Percentiles rank a stretch among this genome's conserved stretches.
Conservation (phyloP, 2,329 filamentous ascomycete species). For the Pseudogymnoascus sp. region DNA sequence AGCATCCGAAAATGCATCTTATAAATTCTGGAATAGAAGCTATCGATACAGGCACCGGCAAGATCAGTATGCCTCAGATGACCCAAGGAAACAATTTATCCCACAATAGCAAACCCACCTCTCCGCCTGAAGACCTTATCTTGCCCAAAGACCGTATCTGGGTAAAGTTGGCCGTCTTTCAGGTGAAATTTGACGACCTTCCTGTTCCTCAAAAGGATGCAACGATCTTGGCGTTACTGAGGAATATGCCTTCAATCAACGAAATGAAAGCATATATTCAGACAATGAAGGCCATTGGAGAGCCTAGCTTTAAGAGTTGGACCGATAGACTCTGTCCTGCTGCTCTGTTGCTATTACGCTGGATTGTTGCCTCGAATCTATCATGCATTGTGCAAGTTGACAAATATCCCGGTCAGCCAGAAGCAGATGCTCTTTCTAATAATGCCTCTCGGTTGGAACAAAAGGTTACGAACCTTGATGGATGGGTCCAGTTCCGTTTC, state of each 20-base stretch:
- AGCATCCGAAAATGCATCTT: neutral
- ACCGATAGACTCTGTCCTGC: constrained; percentile 52
- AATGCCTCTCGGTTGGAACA: constrained; percentile 23
- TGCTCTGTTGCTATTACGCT: constrained; percentile 62
- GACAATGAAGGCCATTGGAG: constrained; percentile 18
- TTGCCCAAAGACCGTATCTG: neutral
- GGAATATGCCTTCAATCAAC: constrained; percentile 51
- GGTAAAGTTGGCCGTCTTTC: constrained; percentile 30
- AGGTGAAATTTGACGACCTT: constrained; percentile 50
- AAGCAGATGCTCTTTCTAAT: constrained; percentile 14
- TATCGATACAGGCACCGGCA: neutral
- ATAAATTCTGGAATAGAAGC: neutral
- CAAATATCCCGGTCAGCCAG: constrained; percentile 24
- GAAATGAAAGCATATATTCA: constrained; percentile 46
- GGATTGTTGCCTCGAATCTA: constrained; percentile 84
- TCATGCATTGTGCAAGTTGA: constrained; percentile 77
- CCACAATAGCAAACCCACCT: neutral
- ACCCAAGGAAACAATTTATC: neutral
- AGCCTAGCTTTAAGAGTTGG: constrained; percentile 40
- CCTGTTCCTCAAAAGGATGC: constrained; percentile 35
- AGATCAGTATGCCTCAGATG: neutral
- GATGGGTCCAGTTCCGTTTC: constrained; percentile 76
- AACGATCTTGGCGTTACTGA: constrained; percentile 43
- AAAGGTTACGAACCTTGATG: constrained; percentile 49
- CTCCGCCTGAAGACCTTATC: neutral